phyloP scores from a whole-genome alignment of 306 rosid genomes.

The Cercis canadensis region DNA sequence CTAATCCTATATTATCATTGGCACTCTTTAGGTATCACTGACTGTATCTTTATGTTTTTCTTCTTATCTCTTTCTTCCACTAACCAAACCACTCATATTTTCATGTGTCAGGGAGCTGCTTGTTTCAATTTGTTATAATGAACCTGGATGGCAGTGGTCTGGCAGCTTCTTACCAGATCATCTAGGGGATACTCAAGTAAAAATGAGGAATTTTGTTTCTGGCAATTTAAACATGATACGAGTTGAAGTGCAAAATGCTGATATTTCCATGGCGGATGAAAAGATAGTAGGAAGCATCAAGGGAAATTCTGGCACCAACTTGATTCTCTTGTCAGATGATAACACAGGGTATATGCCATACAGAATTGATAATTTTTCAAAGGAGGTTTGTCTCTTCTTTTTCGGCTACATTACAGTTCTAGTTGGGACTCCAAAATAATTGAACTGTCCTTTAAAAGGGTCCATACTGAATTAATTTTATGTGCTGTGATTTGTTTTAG shows the following conservation, averaged over 20 bases:
- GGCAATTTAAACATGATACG: conserved; percentile 77
- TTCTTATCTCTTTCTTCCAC: conserved; percentile 17
- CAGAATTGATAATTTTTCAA: conserved; percentile 92
- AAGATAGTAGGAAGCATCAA: conserved; percentile 82
- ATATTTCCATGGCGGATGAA: conserved; percentile 78
- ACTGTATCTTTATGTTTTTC: too few relatives aligned
- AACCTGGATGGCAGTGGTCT: conserved; percentile 99
- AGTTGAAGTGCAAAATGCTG: conserved; percentile 97
- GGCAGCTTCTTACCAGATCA: conserved; percentile 93
- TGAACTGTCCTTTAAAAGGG: conserved; percentile 13
- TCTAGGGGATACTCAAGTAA: conserved; percentile 92
- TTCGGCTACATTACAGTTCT: conserved; percentile 14
- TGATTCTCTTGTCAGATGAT: conserved; percentile 95
- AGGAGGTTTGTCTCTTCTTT: conserved; percentile 73
- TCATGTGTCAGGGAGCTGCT: conserved; percentile 78
- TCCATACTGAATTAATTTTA: not conserved
- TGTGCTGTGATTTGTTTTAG: conserved; percentile 15
- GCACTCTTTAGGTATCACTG: too few relatives aligned
- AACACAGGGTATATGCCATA: conserved; percentile 96
- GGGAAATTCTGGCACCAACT: conserved; percentile 89
- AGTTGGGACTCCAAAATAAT: conserved; percentile 24
- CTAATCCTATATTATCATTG: too few relatives aligned
- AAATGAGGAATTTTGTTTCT: conserved; percentile 76
- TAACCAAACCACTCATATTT: conserved; percentile 28
- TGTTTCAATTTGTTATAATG: conserved; percentile 77